A percentile compares a stretch with the other conserved stretches of the same genome.
Evolutionary conservation across 495 filamentous ascomycete species (phyloP).

Genomic region (Penicillium crystallinum): DNA sequence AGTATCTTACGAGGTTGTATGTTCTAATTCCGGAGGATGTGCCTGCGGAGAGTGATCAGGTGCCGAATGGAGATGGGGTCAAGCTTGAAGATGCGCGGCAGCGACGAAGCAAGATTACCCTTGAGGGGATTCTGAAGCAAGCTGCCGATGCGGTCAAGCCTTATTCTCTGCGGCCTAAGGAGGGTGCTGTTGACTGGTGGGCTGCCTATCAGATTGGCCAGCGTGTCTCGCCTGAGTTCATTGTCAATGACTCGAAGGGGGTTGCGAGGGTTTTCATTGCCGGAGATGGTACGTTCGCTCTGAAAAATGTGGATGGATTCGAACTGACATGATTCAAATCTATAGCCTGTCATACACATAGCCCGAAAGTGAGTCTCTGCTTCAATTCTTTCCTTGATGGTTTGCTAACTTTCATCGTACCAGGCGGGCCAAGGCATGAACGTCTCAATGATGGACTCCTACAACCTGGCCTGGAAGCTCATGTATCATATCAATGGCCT

Average conservation of each 20-base stretch:
- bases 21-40: constrained; percentile 33
- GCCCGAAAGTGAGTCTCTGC: constrained; percentile 51
- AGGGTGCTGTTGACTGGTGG: constrained; percentile 18
- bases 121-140: constrained; percentile 28
- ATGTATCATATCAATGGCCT: constrained; percentile 60
- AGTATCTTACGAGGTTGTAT: constrained; percentile 57
- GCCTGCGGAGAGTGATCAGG: not conserved
- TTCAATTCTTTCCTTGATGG: not conserved
- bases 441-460: constrained; percentile 74
- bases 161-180: constrained; percentile 28
- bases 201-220: constrained; percentile 37
- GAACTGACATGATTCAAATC: not conserved
- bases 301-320: not conserved
- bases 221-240: constrained; percentile 30
- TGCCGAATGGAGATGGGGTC: constrained; percentile 2
- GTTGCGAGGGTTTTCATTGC: constrained; percentile 52
- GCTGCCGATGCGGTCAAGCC: constrained; percentile 28
- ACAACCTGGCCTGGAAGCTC: constrained; percentile 82
- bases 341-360: constrained; percentile 51
- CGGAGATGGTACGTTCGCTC: constrained; percentile 41
- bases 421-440: constrained; percentile 87
- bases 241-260: constrained; percentile 38
- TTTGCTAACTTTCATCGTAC: not conserved
- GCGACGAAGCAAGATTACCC: constrained; percentile 23
- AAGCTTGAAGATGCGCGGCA: constrained; percentile 15